Conservation (phyloP, 805 yeast species). For the Candida endomychidarum region DNA sequence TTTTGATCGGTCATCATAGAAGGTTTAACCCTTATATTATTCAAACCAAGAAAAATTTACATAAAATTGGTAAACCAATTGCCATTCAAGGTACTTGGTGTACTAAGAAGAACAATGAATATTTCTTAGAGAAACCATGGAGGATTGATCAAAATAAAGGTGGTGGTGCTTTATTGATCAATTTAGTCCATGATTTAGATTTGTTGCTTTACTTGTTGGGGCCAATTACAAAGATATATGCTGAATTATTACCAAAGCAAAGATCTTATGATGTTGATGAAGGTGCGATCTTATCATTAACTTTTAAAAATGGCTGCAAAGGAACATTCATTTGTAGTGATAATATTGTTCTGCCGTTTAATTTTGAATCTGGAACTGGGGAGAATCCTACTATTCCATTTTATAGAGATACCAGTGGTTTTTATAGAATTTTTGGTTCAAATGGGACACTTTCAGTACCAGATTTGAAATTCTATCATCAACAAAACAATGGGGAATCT, state of each 20-base stretch:
- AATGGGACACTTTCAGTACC: slow-evolving; percentile 42
- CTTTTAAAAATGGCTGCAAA: slow-evolving; percentile 37
- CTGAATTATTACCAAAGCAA: slow-evolving; percentile 36
- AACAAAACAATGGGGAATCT: slow-evolving; percentile 19
- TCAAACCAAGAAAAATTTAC: slow-evolving; percentile 34
- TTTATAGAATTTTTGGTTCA: slow-evolving; percentile 40
- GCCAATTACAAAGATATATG: slow-evolving; percentile 38
- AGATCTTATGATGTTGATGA: slow-evolving; percentile 36
- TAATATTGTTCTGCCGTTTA: slow-evolving; percentile 40
- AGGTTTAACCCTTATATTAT: slow-evolving; percentile 43
- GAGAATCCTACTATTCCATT: slow-evolving; percentile 43
- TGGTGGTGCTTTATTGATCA: slow-evolving; percentile 42
- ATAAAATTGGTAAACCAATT: slow-evolving; percentile 29
- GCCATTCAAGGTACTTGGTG: slow-evolving; percentile 46
- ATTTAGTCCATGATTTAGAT: slow-evolving; percentile 44
- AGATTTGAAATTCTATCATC: slow-evolving; percentile 39
- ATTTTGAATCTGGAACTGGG: slow-evolving; percentile 43
- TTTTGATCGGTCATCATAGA: slow-evolving; percentile 44
- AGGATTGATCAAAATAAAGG: slow-evolving; percentile 34
- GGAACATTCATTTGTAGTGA: slow-evolving; percentile 45
- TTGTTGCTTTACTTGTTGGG: slow-evolving; percentile 41
- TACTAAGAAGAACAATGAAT: slow-evolving; percentile 32
- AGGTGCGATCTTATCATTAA: slow-evolving; percentile 41
- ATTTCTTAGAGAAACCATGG: slow-evolving; percentile 40
- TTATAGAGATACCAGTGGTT: slow-evolving; percentile 29